Evolutionary conservation across 345 rosid genomes (phyloP).

Genomic region (Eucalyptus marginata): DNA sequence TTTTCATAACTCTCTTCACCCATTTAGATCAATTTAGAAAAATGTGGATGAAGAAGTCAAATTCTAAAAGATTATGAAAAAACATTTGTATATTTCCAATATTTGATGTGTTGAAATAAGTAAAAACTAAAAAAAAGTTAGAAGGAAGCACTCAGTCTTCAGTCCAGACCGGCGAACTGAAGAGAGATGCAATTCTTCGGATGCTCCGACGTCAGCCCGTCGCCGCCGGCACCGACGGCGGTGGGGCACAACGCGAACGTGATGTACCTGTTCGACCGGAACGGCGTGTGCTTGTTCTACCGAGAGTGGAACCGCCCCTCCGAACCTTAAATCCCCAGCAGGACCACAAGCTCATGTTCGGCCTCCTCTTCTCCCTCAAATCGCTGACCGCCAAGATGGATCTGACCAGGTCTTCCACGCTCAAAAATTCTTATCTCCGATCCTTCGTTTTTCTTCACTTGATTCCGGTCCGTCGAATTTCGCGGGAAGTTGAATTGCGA

Average conservation of each 20-base stretch:
- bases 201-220: constrained; percentile 82
- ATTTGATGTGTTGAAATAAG: neutral
- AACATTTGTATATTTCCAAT: neutral
- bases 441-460: neutral
- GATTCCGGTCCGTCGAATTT: neutral
- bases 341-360: constrained; percentile 96
- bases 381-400: constrained; percentile 38
- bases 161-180: neutral
- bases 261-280: constrained; percentile 76
- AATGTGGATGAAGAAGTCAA: neutral
- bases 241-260: constrained; percentile 81
- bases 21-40: neutral
- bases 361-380: constrained; percentile 95
- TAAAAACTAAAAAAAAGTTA: neutral
- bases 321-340: constrained; percentile 75
- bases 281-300: constrained; percentile 86
- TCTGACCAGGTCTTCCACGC: neutral
- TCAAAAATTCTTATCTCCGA: fast-evolving
- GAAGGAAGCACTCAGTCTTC: neutral
- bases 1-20: neutral
- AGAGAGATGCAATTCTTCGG: constrained; percentile 83
- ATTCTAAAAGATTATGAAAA: neutral
- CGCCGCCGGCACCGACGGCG: constrained; percentile 57
- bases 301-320: constrained; percentile 84
- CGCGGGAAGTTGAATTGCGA: neutral